phyloP scores from a whole-genome alignment of 148 eudicot species.

The Arbutus unedo region DNA sequence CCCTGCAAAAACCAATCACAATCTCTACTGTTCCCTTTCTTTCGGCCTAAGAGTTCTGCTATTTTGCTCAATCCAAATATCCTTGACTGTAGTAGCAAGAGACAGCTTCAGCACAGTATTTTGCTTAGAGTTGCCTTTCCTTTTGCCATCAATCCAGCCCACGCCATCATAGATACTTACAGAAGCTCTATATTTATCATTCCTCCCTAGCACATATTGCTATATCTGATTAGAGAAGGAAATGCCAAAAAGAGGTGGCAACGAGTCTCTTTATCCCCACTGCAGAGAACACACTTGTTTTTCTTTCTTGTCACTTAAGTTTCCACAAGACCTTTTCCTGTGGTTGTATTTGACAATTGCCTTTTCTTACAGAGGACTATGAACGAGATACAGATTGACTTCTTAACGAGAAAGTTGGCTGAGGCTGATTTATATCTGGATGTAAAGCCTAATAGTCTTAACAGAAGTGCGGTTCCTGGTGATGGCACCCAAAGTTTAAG shows the following conservation, averaged over 20 bases:
- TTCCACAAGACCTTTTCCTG: slow-evolving; percentile 4
- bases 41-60: not conserved
- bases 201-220: not conserved
- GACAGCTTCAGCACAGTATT: not conserved
- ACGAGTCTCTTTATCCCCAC: not conserved
- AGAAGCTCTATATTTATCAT: not conserved
- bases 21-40: not conserved
- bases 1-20: not conserved
- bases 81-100: not conserved
- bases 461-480: slow-evolving; percentile 13
- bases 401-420: slow-evolving; percentile 54
- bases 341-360: slow-evolving; percentile 8
- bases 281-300: not conserved
- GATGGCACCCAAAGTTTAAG: slow-evolving; percentile 26
- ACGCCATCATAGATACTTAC: not conserved
- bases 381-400: slow-evolving; percentile 66
- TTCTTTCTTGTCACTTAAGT: not conserved
- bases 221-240: not conserved
- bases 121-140: not conserved
- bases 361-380: slow-evolving; percentile 47
- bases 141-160: not conserved
- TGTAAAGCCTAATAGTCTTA: slow-evolving; percentile 19
- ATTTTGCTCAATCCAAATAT: not conserved
- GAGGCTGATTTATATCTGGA: slow-evolving; percentile 30
- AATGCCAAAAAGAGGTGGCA: not conserved